A percentile compares a stretch with the other conserved stretches of the same genome.
These are phyloP conservation scores for Camellia japonica DNA, from an alignment of 148 eudicot species.

Conservation along the genomic window DNA sequence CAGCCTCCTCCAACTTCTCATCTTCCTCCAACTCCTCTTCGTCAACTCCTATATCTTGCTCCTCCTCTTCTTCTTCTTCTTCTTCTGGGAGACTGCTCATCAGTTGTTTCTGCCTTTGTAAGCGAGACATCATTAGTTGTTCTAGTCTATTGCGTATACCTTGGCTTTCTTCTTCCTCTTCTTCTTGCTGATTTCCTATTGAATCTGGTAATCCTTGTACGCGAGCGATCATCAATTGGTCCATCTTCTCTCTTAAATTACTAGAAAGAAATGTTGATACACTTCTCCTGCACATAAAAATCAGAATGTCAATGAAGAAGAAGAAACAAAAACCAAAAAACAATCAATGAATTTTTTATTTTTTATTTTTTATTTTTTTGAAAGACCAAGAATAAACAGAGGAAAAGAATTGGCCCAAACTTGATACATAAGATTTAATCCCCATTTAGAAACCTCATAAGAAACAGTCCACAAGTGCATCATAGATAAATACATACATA, in stretches of 20 bases:
- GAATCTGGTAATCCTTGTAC: conserved; percentile 33
- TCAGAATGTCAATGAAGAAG: neutral
- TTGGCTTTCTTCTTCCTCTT: conserved; percentile 19
- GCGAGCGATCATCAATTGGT: conserved; percentile 50
- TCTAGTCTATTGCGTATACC: conserved; percentile 6
- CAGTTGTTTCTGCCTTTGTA: conserved; percentile 21
- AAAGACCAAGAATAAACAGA: neutral
- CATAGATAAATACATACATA: neutral
- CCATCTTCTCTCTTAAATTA: conserved; percentile 61
- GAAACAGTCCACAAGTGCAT: neutral
- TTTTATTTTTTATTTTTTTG: too few relatives aligned
- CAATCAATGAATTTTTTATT: neutral
- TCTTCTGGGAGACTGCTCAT: conserved; percentile 6
- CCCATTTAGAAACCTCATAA: neutral
- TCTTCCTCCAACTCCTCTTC: conserved; percentile 12
- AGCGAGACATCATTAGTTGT: neutral
- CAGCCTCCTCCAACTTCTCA: conserved; percentile 1
- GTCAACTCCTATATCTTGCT: conserved; percentile 4
- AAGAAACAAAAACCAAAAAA: neutral
- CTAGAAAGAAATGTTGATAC: conserved; percentile 73
- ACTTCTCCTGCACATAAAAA: conserved; percentile 45
- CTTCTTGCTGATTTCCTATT: neutral
- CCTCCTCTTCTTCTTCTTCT: neutral
- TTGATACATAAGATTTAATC: neutral
- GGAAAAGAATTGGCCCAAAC: neutral